Conservation (phyloP, 495 filamentous ascomycete genomes). For the Baudoinia panamericana region DNA sequence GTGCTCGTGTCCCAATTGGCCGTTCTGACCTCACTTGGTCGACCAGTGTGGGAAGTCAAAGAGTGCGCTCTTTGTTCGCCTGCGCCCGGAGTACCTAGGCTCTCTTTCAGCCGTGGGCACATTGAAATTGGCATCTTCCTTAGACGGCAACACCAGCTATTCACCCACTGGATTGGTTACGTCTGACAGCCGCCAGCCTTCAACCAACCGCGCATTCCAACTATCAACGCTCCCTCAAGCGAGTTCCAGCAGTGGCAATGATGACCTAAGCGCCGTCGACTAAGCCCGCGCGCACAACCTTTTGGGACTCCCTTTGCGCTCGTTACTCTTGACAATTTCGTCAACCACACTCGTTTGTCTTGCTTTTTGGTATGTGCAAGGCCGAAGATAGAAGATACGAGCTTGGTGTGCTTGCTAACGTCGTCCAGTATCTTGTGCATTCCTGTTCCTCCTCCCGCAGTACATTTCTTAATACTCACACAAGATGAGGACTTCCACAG, state of each 20-base stretch:
- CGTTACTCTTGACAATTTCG: slow-evolving; percentile 10
- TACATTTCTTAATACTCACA: slow-evolving; percentile 14
- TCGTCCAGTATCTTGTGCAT: slow-evolving; percentile 7
- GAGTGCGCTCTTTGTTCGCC: background rate
- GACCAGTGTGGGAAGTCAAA: background rate
- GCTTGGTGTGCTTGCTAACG: slow-evolving; percentile 8
- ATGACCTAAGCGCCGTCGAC: slow-evolving; percentile 15
- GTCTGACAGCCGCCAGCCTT: background rate
- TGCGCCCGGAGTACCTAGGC: background rate
- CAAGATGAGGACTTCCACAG: slow-evolving; percentile 26
- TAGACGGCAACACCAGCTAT: background rate
- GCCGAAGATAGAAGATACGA: background rate
- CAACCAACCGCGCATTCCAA: slow-evolving; percentile 9
- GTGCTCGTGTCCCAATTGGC: background rate
- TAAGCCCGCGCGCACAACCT: background rate
- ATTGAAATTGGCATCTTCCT: background rate
- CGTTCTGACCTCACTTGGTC: background rate
- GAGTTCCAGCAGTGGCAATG: slow-evolving; percentile 2
- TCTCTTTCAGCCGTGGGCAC: background rate
- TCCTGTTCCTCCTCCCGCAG: slow-evolving; percentile 6
- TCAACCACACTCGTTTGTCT: slow-evolving; percentile 16
- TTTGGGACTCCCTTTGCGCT: slow-evolving; percentile 3
- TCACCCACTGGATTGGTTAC: background rate
- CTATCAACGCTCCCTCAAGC: slow-evolving; percentile 15
- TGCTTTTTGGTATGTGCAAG: background rate